Evolutionary conservation across 441 rosid genomes (phyloP), one percentile per base, ranked within the genome.

Genomic region (Jatropha multifida): DNA sequence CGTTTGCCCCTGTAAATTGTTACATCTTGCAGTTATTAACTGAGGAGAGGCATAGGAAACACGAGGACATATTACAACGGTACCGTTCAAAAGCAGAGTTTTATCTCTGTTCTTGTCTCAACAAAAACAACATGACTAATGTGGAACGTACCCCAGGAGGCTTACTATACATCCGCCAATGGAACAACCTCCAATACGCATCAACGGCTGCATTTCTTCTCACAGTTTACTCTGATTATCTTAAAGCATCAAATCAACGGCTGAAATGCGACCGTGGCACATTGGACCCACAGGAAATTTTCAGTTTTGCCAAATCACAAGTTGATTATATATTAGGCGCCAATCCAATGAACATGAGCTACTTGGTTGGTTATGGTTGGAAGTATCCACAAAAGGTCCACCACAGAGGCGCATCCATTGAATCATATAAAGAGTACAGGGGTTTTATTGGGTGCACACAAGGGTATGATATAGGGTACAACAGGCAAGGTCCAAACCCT

Each of bases 151-250:
- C 94, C 37, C 97, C 96, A 0, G 94, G 80, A n/a, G 98, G 98
- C 42, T 82, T 95, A 44, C 81, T 95, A 40, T 91, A 83, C 85
- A 76, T 90, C 79, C 85, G 98, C 68, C 87, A 90, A 83, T 95
- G 99, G 99, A 95, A 95, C 92, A 95, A 95, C 75, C 85, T 95
- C 86, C 98, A 95, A 78, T 93, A 95, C 67, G 94, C 88, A 9
- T 88, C 98, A 5, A 81, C 98, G 0, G 90, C 99, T 0, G 79
- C 92, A 0, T 95, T 95, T 78, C 96, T 95, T 64, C 87, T 95
- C 69, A 88, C 92, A 2, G 20, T 88, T n/a, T 95, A 93, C 83
- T 93, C 98, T 0, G 94, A 90, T 49, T 75, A 86, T 79, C 90
- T 95, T 10, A 67, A 46, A 0, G 27, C 77, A 54, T 71, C 90